These are phyloP conservation scores for Trametes gibbosa DNA, from an alignment of 768 basidiomycete genomes.

Conservation along the genomic window DNA sequence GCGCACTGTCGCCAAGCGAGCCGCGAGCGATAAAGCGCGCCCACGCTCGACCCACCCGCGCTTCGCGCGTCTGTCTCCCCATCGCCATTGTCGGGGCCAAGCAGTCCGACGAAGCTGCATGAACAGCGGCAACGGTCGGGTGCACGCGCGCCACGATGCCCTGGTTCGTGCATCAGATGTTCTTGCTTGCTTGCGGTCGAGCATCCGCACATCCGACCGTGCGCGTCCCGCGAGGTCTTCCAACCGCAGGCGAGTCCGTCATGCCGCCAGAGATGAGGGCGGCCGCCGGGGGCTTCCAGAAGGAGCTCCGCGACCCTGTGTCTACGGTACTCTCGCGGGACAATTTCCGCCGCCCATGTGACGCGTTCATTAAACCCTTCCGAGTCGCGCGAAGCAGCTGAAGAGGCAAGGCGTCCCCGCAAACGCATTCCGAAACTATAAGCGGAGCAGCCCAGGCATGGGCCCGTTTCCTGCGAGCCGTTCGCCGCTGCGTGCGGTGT, in stretches of 20 bases:
- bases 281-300: conserved; percentile 3
- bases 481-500: neutral
- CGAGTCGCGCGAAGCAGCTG: neutral
- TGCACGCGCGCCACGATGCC: neutral
- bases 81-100: neutral
- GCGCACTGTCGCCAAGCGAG: neutral
- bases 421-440: neutral
- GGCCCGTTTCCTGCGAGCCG: neutral
- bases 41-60: neutral
- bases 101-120: neutral
- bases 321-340: conserved; percentile 14
- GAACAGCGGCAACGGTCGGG: neutral
- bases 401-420: neutral
- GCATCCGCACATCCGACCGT: neutral
- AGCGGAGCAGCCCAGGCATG: neutral
- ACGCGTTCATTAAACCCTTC: conserved; percentile 7
- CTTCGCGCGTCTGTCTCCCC: neutral
- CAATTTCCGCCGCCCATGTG: conserved; percentile 9
- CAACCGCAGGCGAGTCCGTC: neutral
- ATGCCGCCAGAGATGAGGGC: neutral
- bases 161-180: neutral
- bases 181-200: neutral
- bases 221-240: conserved; percentile 3
- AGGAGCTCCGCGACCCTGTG: neutral
- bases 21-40: conserved; percentile 2